A percentile compares a stretch with the other conserved stretches of the same genome.
Evolutionary conservation across 2,329 filamentous ascomycete genomes (phyloP).

Genomic region (Aspergillus oerlinghausenensis): DNA sequence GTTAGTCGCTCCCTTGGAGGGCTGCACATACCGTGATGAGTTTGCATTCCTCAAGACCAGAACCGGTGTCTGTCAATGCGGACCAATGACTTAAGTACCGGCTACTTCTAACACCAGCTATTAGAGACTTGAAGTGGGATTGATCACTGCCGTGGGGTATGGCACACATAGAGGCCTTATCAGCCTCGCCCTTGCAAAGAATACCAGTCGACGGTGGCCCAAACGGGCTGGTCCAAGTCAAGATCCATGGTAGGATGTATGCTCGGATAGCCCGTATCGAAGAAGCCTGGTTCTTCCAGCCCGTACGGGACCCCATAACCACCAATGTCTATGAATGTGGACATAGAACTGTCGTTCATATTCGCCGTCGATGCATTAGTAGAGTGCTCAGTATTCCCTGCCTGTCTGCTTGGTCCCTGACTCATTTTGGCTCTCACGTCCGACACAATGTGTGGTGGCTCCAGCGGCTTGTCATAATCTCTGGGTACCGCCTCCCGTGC

Average conservation of each 20-base stretch:
- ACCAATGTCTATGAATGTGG: background rate
- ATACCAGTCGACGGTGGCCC: background rate
- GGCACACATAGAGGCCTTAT: background rate
- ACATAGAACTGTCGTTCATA: background rate
- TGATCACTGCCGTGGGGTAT: no score
- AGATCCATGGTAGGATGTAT: background rate
- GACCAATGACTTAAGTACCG: no score
- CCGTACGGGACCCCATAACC: background rate
- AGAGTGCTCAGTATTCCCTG: background rate
- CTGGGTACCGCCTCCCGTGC: slow-evolving; percentile 19
- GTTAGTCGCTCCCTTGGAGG: no score
- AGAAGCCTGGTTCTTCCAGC: background rate
- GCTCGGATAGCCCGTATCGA: background rate
- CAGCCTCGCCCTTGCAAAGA: background rate
- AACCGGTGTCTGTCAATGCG: no score
- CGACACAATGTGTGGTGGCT: slow-evolving; percentile 26
- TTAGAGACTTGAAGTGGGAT: no score
- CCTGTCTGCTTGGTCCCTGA: background rate
- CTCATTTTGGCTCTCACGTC: slow-evolving; percentile 21
- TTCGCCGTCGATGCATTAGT: background rate
- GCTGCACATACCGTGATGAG: no score
- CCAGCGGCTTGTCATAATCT: slow-evolving; percentile 10
- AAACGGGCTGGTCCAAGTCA: background rate
- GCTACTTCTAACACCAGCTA: no score
- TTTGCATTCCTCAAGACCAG: no score